Base-by-base conservation (phyloP, 2,329 filamentous ascomycete genomes). In the Fusarium sp. region DNA sequence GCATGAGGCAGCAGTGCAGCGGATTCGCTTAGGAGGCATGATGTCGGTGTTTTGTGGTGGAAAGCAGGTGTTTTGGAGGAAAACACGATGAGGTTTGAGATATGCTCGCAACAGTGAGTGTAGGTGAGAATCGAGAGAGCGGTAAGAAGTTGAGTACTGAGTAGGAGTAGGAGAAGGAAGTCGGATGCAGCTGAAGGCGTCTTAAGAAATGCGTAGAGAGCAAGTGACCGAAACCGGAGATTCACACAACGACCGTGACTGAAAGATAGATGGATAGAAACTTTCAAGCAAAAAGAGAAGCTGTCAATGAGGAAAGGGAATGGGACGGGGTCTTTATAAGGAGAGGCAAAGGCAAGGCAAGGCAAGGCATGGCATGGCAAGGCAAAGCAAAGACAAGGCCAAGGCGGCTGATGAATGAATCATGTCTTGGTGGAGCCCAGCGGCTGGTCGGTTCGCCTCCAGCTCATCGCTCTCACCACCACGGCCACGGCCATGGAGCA, bases 1-100 rank as follows among this genome's bases (percentile, higher is more conserved):
- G 88, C 96, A 98, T 73, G 94, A 90, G 81, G 95, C 94, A 83
- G 92, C 94, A 70, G 86, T 91, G 85, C 96, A 98, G 74, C 92
- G 90, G 73, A 91, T 89, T 85, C 92, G 93, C 83, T 91, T 92
- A 66, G 89, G 86, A 68, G 90, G 87, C 87, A 89, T 90, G 71
- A 54, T 81, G 76, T 68, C 45, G 56, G 62, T 56, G 20, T 51
- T 57, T 47, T 46, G 54, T 54, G 22, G 10, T 39, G 9, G 23
- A 37, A 55, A 27, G 33, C 40, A 58, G 13, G 37, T 41, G 19
- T 44, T 27, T 41, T 39, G 33, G 61, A 49, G 40, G 46, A 33
- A 44, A 60, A 27, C 39, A 23, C 35, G 43, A 57, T 39, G 48
- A 32, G 23, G 56, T 23, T 7, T 23, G 23, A 23, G 23, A 7